phyloP scores from a whole-genome alignment of 2,329 filamentous ascomycete species.

The Lizonia empirigonia region DNA sequence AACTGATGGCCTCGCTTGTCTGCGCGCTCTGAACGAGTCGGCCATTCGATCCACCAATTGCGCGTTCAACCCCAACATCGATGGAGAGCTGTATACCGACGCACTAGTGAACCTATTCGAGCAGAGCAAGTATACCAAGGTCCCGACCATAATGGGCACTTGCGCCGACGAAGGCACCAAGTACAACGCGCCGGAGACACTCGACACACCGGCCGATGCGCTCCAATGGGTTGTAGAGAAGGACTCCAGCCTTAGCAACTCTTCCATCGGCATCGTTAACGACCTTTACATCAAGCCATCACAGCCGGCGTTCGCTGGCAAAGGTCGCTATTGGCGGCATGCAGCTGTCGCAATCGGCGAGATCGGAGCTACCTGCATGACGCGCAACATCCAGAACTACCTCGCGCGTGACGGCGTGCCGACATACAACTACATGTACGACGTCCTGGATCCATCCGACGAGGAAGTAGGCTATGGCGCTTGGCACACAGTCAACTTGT shows the following conservation, averaged over 20 bases:
- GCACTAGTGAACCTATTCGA: conserved; percentile 57
- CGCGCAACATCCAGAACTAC: conserved; percentile 59
- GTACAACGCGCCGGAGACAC: conserved; percentile 58
- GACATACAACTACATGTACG: conserved; percentile 73
- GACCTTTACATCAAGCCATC: conserved; percentile 59
- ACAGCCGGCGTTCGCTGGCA: conserved; percentile 50
- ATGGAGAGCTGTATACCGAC: conserved; percentile 57
- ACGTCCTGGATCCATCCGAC: conserved; percentile 65
- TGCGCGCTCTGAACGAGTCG: conserved; percentile 53
- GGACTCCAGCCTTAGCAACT: conserved; percentile 60
- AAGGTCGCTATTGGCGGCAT: conserved; percentile 64
- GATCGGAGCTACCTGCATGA: conserved; percentile 68
- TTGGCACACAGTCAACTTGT: conserved; percentile 69
- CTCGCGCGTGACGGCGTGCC: conserved; percentile 47
- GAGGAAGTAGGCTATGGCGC: conserved; percentile 65
- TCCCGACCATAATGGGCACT: conserved; percentile 61
- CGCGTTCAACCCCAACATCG: conserved; percentile 58
- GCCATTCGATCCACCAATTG: conserved; percentile 49
- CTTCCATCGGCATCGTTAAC: conserved; percentile 60
- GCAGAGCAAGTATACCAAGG: conserved; percentile 56
- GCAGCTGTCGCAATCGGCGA: conserved; percentile 66
- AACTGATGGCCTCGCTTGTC: conserved; percentile 53
- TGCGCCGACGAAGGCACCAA: conserved; percentile 70
- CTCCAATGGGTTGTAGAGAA: conserved; percentile 64
- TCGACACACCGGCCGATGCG: conserved; percentile 55